phyloP scores from a whole-genome alignment of 2,329 filamentous ascomycete species.

The Paramyrothecium roridum region DNA sequence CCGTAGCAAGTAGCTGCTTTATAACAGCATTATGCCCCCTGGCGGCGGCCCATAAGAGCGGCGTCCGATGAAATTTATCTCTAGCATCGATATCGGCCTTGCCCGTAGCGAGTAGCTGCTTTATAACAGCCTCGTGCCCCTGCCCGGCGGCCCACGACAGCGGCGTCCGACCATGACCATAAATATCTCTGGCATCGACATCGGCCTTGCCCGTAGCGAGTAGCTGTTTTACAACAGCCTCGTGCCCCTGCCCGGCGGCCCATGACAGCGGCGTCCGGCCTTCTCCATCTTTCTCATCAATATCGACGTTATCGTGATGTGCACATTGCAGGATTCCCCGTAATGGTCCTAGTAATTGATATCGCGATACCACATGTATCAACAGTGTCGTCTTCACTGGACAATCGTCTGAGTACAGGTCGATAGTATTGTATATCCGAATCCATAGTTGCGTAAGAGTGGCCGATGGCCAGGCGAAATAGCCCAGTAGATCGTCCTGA shows the following conservation, averaged over 20 bases:
- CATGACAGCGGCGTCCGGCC: no score
- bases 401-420: not conserved
- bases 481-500: not conserved
- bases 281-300: no score
- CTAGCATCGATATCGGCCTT: no score
- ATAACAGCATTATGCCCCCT: not conserved
- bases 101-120: not conserved
- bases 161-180: no score
- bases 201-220: no score
- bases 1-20: not conserved
- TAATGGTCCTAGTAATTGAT: no score
- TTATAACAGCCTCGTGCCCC: not conserved
- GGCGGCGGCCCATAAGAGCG: no score
- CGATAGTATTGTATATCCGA: not conserved
- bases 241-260: no score
- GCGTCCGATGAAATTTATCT: no score
- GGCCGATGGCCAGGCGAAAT: not conserved
- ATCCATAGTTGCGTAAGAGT: not conserved
- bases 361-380: conserved; percentile 3
- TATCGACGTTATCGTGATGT: not conserved
- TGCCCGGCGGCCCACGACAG: no score
- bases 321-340: not conserved
- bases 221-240: not conserved
- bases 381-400: not conserved
- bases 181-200: no score